A percentile compares a stretch with the other conserved stretches of the same genome.
These are phyloP conservation scores for Fusarium sp. DNA, from an alignment of 2,329 filamentous ascomycete genomes.

Conservation along the genomic window DNA sequence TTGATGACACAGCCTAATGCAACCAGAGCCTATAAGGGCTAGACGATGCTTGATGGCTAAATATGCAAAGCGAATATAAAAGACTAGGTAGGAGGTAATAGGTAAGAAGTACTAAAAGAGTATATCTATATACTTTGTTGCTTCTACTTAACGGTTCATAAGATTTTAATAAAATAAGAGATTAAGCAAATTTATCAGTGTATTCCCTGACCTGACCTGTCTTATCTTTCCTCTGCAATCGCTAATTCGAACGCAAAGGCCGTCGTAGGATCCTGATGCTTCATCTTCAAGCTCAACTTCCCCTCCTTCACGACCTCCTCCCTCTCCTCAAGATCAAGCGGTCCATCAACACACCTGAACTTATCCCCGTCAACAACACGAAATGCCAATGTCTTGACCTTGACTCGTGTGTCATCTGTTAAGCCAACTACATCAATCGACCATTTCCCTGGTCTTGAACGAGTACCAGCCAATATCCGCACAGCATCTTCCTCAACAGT, in stretches of 20 bases:
- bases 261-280: background rate
- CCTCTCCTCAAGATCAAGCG: background rate
- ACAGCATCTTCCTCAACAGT: background rate
- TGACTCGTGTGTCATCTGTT: background rate
- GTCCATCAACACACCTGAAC: background rate
- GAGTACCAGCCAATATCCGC: background rate
- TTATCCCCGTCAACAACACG: background rate
- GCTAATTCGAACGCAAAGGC: background rate
- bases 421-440: background rate
- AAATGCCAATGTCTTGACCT: background rate
- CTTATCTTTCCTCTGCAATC: background rate
- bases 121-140: no score
- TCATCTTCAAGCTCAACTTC: background rate
- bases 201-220: accelerated
- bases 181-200: background rate
- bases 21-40: no score
- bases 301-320: background rate
- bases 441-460: constrained; percentile 7
- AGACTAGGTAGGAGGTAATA: no score
- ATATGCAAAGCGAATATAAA: no score
- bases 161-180: no score
- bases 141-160: no score
- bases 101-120: no score
- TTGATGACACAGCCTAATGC: no score
- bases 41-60: no score